Conservation (phyloP, 2,329 filamentous ascomycete genomes). For the Calonectria pseudoreteaudii region DNA sequence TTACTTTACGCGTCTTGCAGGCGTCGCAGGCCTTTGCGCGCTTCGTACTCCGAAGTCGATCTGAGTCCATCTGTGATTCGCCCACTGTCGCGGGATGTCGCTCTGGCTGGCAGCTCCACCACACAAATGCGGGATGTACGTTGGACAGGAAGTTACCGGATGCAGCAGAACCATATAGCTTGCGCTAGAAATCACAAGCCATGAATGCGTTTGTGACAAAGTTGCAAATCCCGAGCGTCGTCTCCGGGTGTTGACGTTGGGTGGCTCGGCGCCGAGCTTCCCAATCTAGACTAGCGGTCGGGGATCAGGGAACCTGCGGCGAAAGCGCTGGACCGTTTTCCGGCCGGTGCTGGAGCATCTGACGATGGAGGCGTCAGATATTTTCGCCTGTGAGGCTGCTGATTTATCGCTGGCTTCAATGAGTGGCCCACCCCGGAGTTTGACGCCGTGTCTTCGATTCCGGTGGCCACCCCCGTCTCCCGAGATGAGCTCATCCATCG, state of each 20-base stretch:
- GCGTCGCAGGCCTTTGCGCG: constrained; percentile 38
- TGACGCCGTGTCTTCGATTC: neutral
- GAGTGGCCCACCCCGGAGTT: neutral
- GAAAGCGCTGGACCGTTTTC: neutral
- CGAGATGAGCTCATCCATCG: constrained; percentile 7
- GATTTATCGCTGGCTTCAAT: neutral
- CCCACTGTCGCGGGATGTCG: neutral
- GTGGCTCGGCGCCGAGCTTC: constrained; percentile 34
- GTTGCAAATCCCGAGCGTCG: constrained; percentile 7
- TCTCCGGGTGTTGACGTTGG: neutral
- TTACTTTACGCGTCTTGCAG: constrained; percentile 38
- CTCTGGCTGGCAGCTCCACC: neutral
- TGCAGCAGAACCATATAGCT: constrained; percentile 21
- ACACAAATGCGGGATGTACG: constrained; percentile 3
- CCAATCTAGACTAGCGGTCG: constrained; percentile 4
- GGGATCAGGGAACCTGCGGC: constrained; percentile 2
- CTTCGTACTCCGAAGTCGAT: constrained; percentile 26
- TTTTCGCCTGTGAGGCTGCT: neutral
- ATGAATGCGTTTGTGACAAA: neutral
- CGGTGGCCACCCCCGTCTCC: neutral
- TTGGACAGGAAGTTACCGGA: constrained; percentile 7
- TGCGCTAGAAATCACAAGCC: constrained; percentile 8
- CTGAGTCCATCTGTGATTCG: constrained; percentile 9
- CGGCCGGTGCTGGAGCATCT: neutral
- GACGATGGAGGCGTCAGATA: neutral